Base-by-base conservation (phyloP, 805 yeast species). In the Hanseniaspora valbyensis region DNA sequence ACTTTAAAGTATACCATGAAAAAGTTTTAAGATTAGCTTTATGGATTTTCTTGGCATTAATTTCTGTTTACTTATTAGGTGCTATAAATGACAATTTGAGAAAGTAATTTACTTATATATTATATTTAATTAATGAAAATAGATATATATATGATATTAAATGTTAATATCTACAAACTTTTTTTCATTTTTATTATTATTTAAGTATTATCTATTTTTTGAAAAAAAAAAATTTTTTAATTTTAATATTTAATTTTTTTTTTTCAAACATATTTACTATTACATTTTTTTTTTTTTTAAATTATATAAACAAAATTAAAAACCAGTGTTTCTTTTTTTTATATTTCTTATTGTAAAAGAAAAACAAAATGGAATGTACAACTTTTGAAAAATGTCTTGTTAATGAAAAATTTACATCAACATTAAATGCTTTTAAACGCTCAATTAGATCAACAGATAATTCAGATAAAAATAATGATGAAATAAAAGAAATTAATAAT, bases 1-100 rank as follows among this genome's bases (percentile, higher is more conserved):
- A 26, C 28, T 48, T 38, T 16, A 22, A 36, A 8, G 51, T 48
- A 6, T 48, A 48, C 34, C 33, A 40, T 30, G 40, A 39, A 48
- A 48, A 48, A 29, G 51, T 48, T 25, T 40, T 40, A 2, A 48
- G 51, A 48, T 33, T 48, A 26, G 38, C 44, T 25, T 4, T 16
- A 12, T 48, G 51, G 51, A 32, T 48, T 8, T 48, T 48, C 19
- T 18, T 28, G 3, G 44, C 26, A 13, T 40, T 48, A 12, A 14
- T 48, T 24, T 48, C 51, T 18, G 16, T 48, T 25, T 48, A 48
- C 25, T n/a, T 38, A 4, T 33, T 48, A 19, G 51, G 51, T 19
- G 21, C 30, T 26, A 39, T 48, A 8, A 48, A 48, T 21, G 51
- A 48, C 19, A 40, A 26, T 18, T 33, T 48, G 19, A 26, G 40